Conservation (phyloP, 2,329 filamentous ascomycete genomes). For the Chrysoporthe deuterocubensis region DNA sequence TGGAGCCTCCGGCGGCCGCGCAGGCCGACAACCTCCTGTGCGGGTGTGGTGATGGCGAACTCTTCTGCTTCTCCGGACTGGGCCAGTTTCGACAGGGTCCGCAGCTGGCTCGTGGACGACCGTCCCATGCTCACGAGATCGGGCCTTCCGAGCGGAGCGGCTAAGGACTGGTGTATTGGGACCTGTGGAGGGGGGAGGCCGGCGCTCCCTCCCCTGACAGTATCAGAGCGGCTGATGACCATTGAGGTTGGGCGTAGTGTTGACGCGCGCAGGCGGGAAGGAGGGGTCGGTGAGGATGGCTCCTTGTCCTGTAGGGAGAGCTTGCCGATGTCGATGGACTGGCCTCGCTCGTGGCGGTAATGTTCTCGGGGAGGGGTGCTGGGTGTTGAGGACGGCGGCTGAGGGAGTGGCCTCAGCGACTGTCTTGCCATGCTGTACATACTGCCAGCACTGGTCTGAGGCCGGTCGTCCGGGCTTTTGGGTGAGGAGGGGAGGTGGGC, state of each 20-base stretch:
- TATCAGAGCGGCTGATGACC: conserved; percentile 62
- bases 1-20: conserved; percentile 84
- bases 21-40: conserved; percentile 86
- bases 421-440: conserved; percentile 75
- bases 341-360: conserved; percentile 35
- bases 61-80: conserved; percentile 77
- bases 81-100: conserved; percentile 82
- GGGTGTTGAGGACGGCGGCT: conserved; percentile 58
- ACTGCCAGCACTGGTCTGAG: conserved; percentile 54
- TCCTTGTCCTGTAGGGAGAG: conserved; percentile 54
- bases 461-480: conserved; percentile 45
- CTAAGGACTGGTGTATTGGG: conserved; percentile 44
- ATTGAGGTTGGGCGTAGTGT: conserved; percentile 63
- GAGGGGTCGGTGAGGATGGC: conserved; percentile 46
- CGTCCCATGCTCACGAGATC: conserved; percentile 83
- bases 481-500: conserved; percentile 54
- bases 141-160: conserved; percentile 61
- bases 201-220: conserved; percentile 45
- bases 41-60: conserved; percentile 75
- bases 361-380: conserved; percentile 36
- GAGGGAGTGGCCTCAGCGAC: conserved; percentile 75
- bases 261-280: conserved; percentile 43
- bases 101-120: conserved; percentile 87
- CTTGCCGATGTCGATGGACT: conserved; percentile 56
- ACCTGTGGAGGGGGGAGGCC: conserved; percentile 38